These are phyloP conservation scores for Pyrenula aspistea DNA, from an alignment of 495 filamentous ascomycete genomes.

Conservation along the genomic window DNA sequence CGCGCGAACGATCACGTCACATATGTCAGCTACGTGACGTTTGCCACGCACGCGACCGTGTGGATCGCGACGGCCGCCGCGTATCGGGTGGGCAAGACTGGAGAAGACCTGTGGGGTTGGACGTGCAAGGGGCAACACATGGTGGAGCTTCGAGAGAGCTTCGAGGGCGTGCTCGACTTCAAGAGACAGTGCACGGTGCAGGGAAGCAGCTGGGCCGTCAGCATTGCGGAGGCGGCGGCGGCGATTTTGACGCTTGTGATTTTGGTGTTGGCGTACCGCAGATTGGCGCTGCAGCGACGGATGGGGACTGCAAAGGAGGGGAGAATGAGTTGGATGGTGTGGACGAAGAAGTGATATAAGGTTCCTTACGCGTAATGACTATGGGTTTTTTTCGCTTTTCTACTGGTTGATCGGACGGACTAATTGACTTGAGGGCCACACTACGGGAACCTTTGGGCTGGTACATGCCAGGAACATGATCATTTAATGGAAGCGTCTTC, in stretches of 20 bases:
- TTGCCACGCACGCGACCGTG: background rate
- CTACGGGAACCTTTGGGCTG: too few relatives aligned
- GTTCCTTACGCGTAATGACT: too few relatives aligned
- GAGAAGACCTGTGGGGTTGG: background rate
- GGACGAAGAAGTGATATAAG: background rate
- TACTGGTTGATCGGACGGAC: too few relatives aligned
- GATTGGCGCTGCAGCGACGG: background rate
- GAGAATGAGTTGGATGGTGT: background rate
- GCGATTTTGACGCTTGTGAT: background rate
- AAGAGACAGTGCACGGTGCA: background rate
- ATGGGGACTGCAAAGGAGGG: background rate
- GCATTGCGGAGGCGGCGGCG: background rate
- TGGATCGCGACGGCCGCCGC: background rate
- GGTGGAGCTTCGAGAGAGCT: background rate
- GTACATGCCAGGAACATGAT: too few relatives aligned
- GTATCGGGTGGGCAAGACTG: background rate
- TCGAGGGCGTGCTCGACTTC: background rate
- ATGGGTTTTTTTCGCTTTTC: too few relatives aligned
- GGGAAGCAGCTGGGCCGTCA: background rate
- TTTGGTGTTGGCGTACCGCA: background rate
- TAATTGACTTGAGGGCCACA: too few relatives aligned
- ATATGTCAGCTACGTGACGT: background rate
- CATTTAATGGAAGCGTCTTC: too few relatives aligned
- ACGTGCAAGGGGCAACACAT: background rate
- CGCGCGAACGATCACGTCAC: background rate